Base-by-base conservation (phyloP, 2,329 filamentous ascomycete genomes). In the Corynespora cassiicola region DNA sequence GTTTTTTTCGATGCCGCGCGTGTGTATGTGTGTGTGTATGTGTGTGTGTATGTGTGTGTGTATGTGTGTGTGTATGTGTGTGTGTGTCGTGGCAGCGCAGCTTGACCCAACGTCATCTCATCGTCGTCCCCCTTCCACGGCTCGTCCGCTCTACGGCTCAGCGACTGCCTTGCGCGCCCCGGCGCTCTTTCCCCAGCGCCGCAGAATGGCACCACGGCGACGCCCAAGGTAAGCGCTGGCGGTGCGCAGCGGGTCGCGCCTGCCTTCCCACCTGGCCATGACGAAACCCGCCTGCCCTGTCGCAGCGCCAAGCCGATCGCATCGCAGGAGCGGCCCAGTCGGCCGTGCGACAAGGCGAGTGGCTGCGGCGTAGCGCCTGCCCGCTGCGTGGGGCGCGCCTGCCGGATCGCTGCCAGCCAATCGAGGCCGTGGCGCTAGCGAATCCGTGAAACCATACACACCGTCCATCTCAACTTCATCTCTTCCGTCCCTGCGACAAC, bases 331-430 rank as follows among this genome's bases (percentile, higher is more conserved):
- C 21, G n/a, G n/a, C n/a, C n/a, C n/a, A n/a, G n/a, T 12, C 22
- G 24, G 25, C 24, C 21, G 28, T 27, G 33, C 21, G 22, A 21
- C 34, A 17, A 12, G 19, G 15, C 30, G 45, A 31, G 47, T 56
- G 56, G 57, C 54, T 54, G 50, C 54, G 58, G 56, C 60, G 58
- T 56, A 57, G 62, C 62, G 59, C 61, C 50, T 30, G 27, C 39
- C 34, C 31, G 46, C 43, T 49, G 45, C 38, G 26, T 31, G 32
- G 25, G 36, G 7, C 33, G 20, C 20, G 42, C 28, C 38, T 20
- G 24, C 34, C 31, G 35, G 30, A 25, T 36, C 24, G 44, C 50
- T 52, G 36, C 41, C 47, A 42, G 17, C 63, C 63, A 65, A 64
- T 64, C 57, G 60, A 43, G 21, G 29, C 31, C 17, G 24, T 22